Base-by-base conservation (phyloP, 1,139 yeast genomes). In the Candida glucosophila region DNA sequence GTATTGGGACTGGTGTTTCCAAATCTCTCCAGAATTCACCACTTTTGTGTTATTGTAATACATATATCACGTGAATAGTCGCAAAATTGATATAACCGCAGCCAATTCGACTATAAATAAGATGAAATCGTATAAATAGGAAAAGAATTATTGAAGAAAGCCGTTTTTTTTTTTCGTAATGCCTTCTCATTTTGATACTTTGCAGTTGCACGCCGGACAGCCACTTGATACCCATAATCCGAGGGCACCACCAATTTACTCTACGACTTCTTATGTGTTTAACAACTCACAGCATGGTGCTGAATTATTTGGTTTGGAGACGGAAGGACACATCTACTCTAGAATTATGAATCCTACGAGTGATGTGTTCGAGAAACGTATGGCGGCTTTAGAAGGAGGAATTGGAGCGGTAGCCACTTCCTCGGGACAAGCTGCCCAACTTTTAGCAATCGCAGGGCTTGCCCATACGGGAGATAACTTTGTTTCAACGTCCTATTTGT, bases 361-460 rank as follows among this genome's bases (percentile, higher is more conserved):
- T 32, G 93, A 79, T 40, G 90, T 81, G 15, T 80, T 90, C 39
- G 98, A 90, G 57, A 73, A 82, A 52, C 73, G 98, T 59, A 67
- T 90, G 30, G 93, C 95, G 31, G 92, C 94, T 26, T 69, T 90
- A 35, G 98, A 90, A 58, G 80, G 81, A 32, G 98, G 97, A 46
- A 76, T 77, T 29, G 94, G 80, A 36, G 97, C 94, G 4, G 59
- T 88, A 34, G 92, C 95, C n/a, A 78, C 80, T 18, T 56, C 94
- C 16, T 86, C 96, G 7, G 97, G 98, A 34, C 96, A 86, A 58
- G 90, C 96, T 29, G 96, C 97, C 20, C 96, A 86, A 54, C 72
- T 85, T 41, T 52, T 82, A 34, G 94, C 96, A 18, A 65, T 86
- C 47, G 67, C 83, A 22, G 86, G 86, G 32, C 68, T 86, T 43